Base-by-base conservation (phyloP, 2,329 filamentous ascomycete genomes). In the Colletotrichum spinosum region DNA sequence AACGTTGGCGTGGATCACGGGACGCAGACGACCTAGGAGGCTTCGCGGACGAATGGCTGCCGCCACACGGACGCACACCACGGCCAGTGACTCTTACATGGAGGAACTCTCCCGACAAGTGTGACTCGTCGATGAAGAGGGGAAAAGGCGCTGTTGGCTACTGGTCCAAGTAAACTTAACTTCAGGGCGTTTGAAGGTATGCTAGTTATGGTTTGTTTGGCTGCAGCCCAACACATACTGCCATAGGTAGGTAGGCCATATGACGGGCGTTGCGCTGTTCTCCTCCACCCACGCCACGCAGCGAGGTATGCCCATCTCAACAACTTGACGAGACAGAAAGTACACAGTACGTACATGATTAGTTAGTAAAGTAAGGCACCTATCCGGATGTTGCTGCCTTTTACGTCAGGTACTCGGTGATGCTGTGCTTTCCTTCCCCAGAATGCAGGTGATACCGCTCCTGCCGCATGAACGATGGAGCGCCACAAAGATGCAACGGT, bases 21-120 rank as follows among this genome's bases (percentile, higher is more conserved):
- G 35, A 57, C 7, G 55, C 41, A 35, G 38, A 38, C 15, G 41
- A 15, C 37, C 35, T 25, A 8, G 13, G 37, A 39, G 17, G 49
- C 8, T 15, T 49, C 9, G 37, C 41, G 62, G 52, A 49, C 62
- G 50, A 65, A 56, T 65, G 52, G 49, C 38, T 51, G 55, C 38
- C 56, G 41, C 51, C 46, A 62, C 62, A 65, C 52, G 53, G 52
- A 65, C 58, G 52, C 62, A 65, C 62, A 65, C 62, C 58, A 52
- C 58, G 52, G 62, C 35, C 58, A 49, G 33, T 62, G 58, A 65
- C 62, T 65, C 55, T 49, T 41, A 37, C 10, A 35, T 17, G 45
- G 38, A 9, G 35, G 34, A 42, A 34, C 39, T 65, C 46, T 65
- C 62, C 62, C 62, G 50, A 55, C 57, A 39, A 56, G 51, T 35